Percentiles rank a stretch among this genome's conserved stretches.
phyloP scores from a whole-genome alignment of 495 filamentous ascomycete species.

The Niebla homalea region DNA sequence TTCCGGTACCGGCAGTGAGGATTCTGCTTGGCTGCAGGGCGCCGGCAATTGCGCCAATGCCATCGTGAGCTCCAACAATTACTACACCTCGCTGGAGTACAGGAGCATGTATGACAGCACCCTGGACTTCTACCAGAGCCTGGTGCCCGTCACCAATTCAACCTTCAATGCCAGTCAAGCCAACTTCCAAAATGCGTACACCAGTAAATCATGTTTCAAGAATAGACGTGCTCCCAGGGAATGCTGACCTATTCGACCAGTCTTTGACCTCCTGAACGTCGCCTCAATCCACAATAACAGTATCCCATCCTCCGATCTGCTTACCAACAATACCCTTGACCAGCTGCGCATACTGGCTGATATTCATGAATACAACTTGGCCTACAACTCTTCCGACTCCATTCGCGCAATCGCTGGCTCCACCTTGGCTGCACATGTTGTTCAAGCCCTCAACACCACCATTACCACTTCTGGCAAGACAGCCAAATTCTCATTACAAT shows the following conservation, averaged over 20 bases:
- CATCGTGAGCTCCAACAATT: constrained; percentile 54
- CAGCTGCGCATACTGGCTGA: constrained; percentile 36
- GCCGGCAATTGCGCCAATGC: constrained; percentile 47
- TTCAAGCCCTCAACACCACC: constrained; percentile 32
- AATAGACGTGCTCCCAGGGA: not conserved
- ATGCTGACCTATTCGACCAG: constrained; percentile 8
- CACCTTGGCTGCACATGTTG: constrained; percentile 33
- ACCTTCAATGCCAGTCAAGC: constrained; percentile 40
- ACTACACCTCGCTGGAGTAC: constrained; percentile 52
- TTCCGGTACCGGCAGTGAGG: constrained; percentile 36
- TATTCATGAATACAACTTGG: constrained; percentile 38
- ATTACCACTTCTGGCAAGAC: constrained; percentile 23
- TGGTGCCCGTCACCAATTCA: constrained; percentile 47
- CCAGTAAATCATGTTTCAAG: constrained; percentile 24
- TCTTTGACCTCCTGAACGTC: constrained; percentile 44
- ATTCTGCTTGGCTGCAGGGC: constrained; percentile 45
- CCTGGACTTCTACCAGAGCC: constrained; percentile 46
- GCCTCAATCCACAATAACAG: constrained; percentile 39
- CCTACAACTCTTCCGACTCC: constrained; percentile 34
- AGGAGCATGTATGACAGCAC: constrained; percentile 37
- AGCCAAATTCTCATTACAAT: constrained; percentile 32
- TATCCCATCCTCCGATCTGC: constrained; percentile 21
- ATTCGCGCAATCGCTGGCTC: constrained; percentile 36
- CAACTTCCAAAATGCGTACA: constrained; percentile 60
- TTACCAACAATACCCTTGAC: constrained; percentile 23